phyloP scores from a whole-genome alignment of 1,284 basidiomycete species.

The Cryptococcus sp. region DNA sequence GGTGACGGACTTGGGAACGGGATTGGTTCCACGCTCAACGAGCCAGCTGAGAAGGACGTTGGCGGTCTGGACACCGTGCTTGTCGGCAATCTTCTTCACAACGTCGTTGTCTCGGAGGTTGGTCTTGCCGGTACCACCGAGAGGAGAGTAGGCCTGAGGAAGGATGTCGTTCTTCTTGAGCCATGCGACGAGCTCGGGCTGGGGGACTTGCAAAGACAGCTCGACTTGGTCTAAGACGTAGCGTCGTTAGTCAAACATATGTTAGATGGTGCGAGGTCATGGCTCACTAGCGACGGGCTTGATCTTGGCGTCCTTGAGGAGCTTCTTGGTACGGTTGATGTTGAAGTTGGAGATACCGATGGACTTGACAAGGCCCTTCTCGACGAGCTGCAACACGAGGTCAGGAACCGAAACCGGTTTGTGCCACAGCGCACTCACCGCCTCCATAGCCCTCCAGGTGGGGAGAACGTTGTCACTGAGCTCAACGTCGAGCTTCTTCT shows the following conservation, averaged over 20 bases:
- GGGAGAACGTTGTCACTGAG: constrained; percentile 73
- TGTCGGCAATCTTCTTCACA: constrained; percentile 63
- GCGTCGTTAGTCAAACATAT: background rate
- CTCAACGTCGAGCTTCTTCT: constrained; percentile 59
- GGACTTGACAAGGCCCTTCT: constrained; percentile 59
- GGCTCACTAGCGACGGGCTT: constrained; percentile 62
- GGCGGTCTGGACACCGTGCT: constrained; percentile 71
- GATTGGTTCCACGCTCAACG: constrained; percentile 68
- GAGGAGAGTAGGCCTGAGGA: constrained; percentile 75
- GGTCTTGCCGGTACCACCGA: constrained; percentile 67
- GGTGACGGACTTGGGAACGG: constrained; percentile 55
- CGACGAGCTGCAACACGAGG: constrained; percentile 35
- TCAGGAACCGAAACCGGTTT: background rate
- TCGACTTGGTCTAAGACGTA: constrained; percentile 64
- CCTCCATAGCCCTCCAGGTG: constrained; percentile 63
- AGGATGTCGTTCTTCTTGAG: constrained; percentile 61
- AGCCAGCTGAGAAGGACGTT: constrained; percentile 78
- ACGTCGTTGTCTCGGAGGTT: constrained; percentile 65
- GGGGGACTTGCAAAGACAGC: constrained; percentile 77
- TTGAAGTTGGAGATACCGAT: constrained; percentile 72
- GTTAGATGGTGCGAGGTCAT: background rate
- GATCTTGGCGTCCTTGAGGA: constrained; percentile 60
- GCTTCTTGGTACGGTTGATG: constrained; percentile 68
- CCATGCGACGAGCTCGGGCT: constrained; percentile 74
- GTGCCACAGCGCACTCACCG: constrained; percentile 40